A percentile compares a stretch with the other conserved stretches of the same genome.
phyloP scores from a whole-genome alignment of 371 early-diverging fungal species.

The Mucor plumbeus region DNA sequence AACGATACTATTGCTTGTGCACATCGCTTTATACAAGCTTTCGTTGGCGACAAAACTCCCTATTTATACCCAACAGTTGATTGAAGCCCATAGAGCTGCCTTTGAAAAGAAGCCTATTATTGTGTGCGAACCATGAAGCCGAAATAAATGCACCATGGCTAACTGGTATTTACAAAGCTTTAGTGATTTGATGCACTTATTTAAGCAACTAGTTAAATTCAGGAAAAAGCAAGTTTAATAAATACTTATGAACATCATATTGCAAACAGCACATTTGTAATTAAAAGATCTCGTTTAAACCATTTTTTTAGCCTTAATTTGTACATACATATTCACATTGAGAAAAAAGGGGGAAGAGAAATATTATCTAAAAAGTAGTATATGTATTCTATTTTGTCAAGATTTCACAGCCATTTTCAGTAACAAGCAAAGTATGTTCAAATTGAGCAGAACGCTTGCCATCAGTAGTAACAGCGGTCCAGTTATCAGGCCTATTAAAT shows the following conservation, averaged over 20 bases:
- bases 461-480: slow-evolving; percentile 92
- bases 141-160: slow-evolving; percentile 1
- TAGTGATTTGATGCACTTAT: neutral
- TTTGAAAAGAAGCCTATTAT: too few species aligned
- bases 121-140: neutral
- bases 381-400: slow-evolving; percentile 60
- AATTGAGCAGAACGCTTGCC: slow-evolving; percentile 99
- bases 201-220: neutral
- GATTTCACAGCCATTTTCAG: slow-evolving; percentile 92
- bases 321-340: neutral
- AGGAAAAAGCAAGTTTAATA: neutral
- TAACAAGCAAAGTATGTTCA: slow-evolving; percentile 96
- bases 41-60: too few species aligned
- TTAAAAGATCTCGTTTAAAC: neutral
- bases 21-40: too few species aligned
- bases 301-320: neutral
- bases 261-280: neutral
- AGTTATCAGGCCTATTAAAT: slow-evolving; percentile 76
- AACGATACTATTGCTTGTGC: too few species aligned
- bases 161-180: neutral
- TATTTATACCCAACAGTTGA: too few species aligned
- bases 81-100: too few species aligned
- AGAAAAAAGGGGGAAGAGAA: neutral
- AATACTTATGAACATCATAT: neutral
- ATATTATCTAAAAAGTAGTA: neutral